Evolutionary conservation across 768 basidiomycete genomes (phyloP).

Genomic region (Suillus variegatus): DNA sequence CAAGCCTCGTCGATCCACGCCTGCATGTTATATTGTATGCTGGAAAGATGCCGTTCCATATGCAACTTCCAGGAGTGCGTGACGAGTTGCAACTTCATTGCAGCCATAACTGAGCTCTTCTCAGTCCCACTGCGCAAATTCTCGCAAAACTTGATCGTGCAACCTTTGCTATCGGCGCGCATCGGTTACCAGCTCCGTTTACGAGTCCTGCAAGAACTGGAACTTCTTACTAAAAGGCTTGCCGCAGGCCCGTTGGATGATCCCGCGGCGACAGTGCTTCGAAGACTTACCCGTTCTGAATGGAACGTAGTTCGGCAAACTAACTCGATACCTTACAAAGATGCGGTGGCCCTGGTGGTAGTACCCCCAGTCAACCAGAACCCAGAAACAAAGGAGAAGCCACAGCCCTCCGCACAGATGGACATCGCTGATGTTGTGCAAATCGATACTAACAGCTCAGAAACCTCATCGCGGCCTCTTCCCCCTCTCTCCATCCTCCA

Average conservation of each 20-base stretch:
- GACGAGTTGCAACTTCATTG: slow-evolving; percentile 29
- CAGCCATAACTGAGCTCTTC: slow-evolving; percentile 9
- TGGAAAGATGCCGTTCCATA: slow-evolving; percentile 47
- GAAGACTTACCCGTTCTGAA: slow-evolving; percentile 66
- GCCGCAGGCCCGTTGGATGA: slow-evolving; percentile 23
- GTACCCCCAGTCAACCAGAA: slow-evolving; percentile 66
- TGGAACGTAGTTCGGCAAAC: slow-evolving; percentile 50
- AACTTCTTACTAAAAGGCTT: slow-evolving; percentile 53
- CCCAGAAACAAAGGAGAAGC: slow-evolving; percentile 44
- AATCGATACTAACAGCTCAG: not conserved
- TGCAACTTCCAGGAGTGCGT: slow-evolving; percentile 34
- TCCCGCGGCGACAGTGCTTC: slow-evolving; percentile 45
- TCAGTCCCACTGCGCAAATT: slow-evolving; percentile 27
- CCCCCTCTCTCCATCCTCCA: slow-evolving; percentile 31
- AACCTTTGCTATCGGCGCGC: slow-evolving; percentile 52
- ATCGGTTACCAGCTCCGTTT: slow-evolving; percentile 68
- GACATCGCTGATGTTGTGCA: not conserved
- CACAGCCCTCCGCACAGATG: slow-evolving; percentile 35
- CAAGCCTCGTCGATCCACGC: slow-evolving; percentile 45
- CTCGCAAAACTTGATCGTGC: slow-evolving; percentile 33
- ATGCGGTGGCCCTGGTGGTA: slow-evolving; percentile 68
- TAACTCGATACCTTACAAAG: slow-evolving; percentile 47
- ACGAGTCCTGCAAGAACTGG: slow-evolving; percentile 75
- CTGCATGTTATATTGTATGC: slow-evolving; percentile 60
- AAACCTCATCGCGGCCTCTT: slow-evolving; percentile 7